Evolutionary conservation across 768 basidiomycete species (phyloP), one percentile per base, ranked within the genome.

Genomic region (Kwoniella sp.): DNA sequence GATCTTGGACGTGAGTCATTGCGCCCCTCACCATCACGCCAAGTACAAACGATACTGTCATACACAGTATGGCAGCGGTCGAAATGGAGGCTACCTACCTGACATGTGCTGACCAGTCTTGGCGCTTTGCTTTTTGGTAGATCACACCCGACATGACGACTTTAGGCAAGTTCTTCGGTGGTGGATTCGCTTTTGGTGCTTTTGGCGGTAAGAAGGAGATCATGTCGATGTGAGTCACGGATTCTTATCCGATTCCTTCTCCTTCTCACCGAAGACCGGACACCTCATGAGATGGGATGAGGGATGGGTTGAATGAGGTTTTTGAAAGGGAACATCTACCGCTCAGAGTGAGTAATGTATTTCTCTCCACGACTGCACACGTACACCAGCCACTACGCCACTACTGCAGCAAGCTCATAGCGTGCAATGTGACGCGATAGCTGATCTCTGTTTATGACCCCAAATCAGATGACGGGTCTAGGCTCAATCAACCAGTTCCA

Each of bases 401-500:
- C n/a, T n/a, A n/a, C n/a, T n/a, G n/a, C n/a, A n/a, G n/a, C n/a
- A n/a, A n/a, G 19, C 55, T 62, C 33, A 50, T 36, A n/a, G 60
- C 55, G 54, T 37, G 54, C 33, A 22, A 25, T n/a, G 27, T 53
- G 24, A 49, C 22, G 25, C 22, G 25, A 40, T 27, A 27, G n/a
- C n/a, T n/a, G n/a, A n/a, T n/a, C n/a, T n/a, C n/a, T n/a, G n/a
- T n/a, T n/a, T n/a, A n/a, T n/a, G n/a, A n/a, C n/a, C n/a, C n/a
- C n/a, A n/a, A n/a, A n/a, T n/a, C 27, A 68, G 55, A 64, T 68
- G 22, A 64, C 65, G 13, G 69, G 69, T n/a, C 46, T 67, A 24
- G 69, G 69, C 29, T 67, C 69, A 13, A 67, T 70, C 47, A 70
- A 67, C 40, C 61, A 70, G 36, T n/a, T 70, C 25, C 60, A 70